phyloP scores from a whole-genome alignment of 2,329 filamentous ascomycete species.

The Orbilia oligospora region DNA sequence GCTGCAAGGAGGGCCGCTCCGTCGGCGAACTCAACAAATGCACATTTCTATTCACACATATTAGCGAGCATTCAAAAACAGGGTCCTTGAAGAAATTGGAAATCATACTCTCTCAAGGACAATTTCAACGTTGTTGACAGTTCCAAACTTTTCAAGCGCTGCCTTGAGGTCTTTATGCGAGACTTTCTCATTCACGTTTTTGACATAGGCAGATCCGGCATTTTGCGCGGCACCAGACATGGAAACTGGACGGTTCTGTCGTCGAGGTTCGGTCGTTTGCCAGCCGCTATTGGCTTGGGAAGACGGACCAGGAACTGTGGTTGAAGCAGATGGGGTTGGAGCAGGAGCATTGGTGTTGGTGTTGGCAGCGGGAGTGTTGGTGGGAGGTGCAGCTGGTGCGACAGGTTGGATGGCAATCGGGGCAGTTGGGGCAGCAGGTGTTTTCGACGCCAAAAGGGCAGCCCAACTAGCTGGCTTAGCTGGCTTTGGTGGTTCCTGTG shows the following conservation, averaged over 20 bases:
- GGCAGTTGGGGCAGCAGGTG: slow-evolving; percentile 56
- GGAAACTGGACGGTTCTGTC: slow-evolving; percentile 64
- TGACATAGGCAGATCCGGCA: slow-evolving; percentile 86
- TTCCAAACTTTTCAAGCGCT: slow-evolving; percentile 79
- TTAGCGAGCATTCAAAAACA: slow-evolving; percentile 16
- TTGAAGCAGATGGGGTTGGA: slow-evolving; percentile 63
- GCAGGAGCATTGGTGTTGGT: slow-evolving; percentile 68
- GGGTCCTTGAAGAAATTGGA: background rate
- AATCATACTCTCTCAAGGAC: slow-evolving; percentile 83
- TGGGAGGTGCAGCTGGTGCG: slow-evolving; percentile 66
- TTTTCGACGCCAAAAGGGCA: slow-evolving; percentile 45
- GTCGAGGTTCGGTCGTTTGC: slow-evolving; percentile 80
- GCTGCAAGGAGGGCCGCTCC: slow-evolving; percentile 86
- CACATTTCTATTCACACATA: slow-evolving; percentile 80
- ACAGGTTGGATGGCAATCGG: slow-evolving; percentile 64
- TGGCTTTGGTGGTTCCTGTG: slow-evolving; percentile 54
- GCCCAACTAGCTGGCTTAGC: slow-evolving; percentile 57
- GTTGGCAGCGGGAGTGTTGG: slow-evolving; percentile 70
- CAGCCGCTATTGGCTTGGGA: slow-evolving; percentile 75
- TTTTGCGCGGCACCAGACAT: slow-evolving; percentile 65
- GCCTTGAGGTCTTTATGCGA: slow-evolving; percentile 79
- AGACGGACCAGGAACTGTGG: slow-evolving; percentile 66
- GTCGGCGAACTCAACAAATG: slow-evolving; percentile 93
- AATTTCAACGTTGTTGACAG: slow-evolving; percentile 81
- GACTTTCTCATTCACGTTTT: slow-evolving; percentile 92